Percentiles rank a stretch among this genome's conserved stretches.
Evolutionary conservation across 345 rosid species (phyloP).

Genomic region (Brassica carinata): DNA sequence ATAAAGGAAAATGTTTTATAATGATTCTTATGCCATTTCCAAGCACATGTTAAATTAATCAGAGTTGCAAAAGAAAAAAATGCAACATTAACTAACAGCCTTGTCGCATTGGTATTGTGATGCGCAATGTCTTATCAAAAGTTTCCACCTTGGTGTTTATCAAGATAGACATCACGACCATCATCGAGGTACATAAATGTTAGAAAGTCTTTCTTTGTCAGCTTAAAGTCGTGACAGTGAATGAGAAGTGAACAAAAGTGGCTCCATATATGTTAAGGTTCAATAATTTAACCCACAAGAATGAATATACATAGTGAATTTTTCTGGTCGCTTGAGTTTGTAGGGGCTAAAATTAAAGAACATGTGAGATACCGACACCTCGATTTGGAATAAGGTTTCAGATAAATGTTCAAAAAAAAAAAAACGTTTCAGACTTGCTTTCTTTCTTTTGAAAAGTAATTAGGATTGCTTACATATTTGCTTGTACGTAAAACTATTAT

Average conservation of each 20-base stretch:
- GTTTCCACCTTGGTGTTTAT: neutral
- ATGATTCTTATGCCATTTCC: neutral
- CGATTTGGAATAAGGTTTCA: neutral
- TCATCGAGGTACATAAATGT: neutral
- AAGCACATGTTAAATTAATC: conserved; percentile 8
- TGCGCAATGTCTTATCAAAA: conserved; percentile 14
- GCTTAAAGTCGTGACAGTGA: conserved; percentile 18
- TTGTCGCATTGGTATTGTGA: conserved; percentile 7
- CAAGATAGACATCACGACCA: neutral
- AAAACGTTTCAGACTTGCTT: neutral
- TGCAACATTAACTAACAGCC: neutral
- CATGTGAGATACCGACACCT: conserved; percentile 8
- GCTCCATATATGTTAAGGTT: neutral
- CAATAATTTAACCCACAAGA: conserved; percentile 26
- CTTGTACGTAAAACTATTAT: neutral
- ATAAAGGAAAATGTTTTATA: neutral
- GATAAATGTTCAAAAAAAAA: no score
- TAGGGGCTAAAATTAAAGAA: conserved; percentile 31
- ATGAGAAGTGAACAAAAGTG: conserved; percentile 27
- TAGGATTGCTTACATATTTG: neutral
- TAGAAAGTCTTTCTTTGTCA: conserved; percentile 22
- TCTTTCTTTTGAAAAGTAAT: neutral
- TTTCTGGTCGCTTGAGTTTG: conserved; percentile 26
- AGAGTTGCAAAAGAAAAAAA: neutral
- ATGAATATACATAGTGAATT: conserved; percentile 28